phyloP scores from a whole-genome alignment of 345 rosid species.

The Salix viminalis region DNA sequence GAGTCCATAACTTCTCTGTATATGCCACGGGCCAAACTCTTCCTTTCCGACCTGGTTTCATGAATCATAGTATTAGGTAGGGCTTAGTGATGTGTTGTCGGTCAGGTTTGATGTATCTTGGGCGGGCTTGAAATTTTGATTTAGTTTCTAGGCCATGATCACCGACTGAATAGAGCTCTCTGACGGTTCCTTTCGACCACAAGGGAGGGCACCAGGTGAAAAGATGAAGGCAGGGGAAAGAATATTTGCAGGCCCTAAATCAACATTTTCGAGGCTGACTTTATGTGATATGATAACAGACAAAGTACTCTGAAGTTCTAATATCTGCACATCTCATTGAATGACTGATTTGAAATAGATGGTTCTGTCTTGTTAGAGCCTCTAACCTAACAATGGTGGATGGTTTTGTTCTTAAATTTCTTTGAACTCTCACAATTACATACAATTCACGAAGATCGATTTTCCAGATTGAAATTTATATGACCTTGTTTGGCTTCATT shows the following conservation, averaged over 20 bases:
- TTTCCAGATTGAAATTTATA: neutral
- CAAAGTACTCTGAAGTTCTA: neutral
- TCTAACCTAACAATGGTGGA: neutral
- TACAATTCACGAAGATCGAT: neutral
- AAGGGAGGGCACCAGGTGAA: too few species aligned
- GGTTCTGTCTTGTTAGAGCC: slow-evolving; percentile 27
- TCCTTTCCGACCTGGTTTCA: neutral
- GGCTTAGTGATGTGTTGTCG: too few species aligned
- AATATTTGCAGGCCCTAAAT: neutral
- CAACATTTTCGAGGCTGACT: neutral
- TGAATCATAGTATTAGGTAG: too few species aligned
- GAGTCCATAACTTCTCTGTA: neutral
- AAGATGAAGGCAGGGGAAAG: too few species aligned
- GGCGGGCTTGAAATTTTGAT: too few species aligned
- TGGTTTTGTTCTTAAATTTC: neutral
- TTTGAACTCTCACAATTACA: neutral
- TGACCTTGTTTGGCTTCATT: neutral
- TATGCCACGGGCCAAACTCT: neutral
- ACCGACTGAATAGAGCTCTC: too few species aligned
- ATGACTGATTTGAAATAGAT: slow-evolving; percentile 7
- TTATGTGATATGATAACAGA: neutral
- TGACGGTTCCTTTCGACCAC: too few species aligned
- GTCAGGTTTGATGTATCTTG: too few species aligned
- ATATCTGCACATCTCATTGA: neutral
- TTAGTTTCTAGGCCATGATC: too few species aligned